phyloP scores from a whole-genome alignment of 495 filamentous ascomycete genomes.

The Rusavskia elegans region DNA sequence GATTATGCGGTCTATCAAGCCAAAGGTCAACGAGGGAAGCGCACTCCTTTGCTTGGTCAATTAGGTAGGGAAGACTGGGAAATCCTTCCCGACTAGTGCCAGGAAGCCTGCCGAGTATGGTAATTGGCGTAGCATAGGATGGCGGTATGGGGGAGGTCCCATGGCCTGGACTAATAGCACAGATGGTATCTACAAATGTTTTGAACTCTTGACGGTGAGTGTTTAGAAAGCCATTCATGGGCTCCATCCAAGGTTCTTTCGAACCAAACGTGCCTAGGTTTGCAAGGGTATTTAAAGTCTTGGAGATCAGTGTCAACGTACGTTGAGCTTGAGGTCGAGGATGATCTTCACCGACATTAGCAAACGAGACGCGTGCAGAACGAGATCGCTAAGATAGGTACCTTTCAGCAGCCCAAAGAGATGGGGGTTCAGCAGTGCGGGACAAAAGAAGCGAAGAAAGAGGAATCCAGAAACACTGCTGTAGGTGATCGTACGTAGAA shows the following conservation, averaged over 20 bases:
- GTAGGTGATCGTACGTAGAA: conserved; percentile 80
- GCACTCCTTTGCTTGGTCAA: conserved; percentile 79
- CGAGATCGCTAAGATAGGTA: conserved; percentile 14
- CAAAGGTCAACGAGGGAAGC: conserved; percentile 80
- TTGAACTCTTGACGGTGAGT: conserved; percentile 51
- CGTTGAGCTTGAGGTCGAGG: conserved; percentile 76
- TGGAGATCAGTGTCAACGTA: conserved; percentile 84
- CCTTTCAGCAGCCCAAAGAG: conserved; percentile 83
- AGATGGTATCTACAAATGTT: conserved; percentile 73
- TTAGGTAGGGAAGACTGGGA: conserved; percentile 82
- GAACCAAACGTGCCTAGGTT: conserved; percentile 88
- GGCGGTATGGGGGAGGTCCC: conserved; percentile 52
- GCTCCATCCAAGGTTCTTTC: conserved; percentile 98
- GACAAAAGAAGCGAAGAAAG: conserved; percentile 91
- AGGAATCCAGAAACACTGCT: conserved; percentile 94
- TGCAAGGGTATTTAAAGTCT: conserved; percentile 86
- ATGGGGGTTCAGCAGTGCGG: conserved; percentile 90
- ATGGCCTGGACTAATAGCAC: conserved; percentile 59
- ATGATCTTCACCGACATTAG: conserved; percentile 42
- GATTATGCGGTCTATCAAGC: conserved; percentile 40
- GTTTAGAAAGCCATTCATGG: conserved; percentile 63
- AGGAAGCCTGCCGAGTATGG: conserved; percentile 73
- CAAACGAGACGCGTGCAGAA: neutral
- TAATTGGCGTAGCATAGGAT: conserved; percentile 82
- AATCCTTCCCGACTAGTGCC: conserved; percentile 81